Conservation (phyloP, 257 asterid genomes). For the Fraxinus anomala region DNA sequence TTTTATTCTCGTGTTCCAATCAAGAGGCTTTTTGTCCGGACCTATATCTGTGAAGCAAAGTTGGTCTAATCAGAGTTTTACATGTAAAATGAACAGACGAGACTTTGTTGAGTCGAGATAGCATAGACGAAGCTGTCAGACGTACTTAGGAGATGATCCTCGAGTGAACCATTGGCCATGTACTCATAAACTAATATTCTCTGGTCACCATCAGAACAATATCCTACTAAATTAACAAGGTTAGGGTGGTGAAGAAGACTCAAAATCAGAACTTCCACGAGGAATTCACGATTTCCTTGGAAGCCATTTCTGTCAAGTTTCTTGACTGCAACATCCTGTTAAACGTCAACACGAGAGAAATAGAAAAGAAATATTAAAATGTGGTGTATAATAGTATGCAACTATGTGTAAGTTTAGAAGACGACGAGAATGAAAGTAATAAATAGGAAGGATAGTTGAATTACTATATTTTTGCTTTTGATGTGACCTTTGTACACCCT, state of each 20-base stretch:
- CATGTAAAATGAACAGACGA: not conserved
- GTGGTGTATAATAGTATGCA: not conserved
- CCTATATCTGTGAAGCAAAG: conserved; percentile 39
- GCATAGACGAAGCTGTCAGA: not conserved
- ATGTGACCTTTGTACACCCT: conserved; percentile 62
- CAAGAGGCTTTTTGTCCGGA: conserved; percentile 51
- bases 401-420: too few relatives aligned
- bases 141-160: conserved; percentile 71
- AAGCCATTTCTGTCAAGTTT: conserved; percentile 75
- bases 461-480: conserved; percentile 42
- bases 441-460: not conserved
- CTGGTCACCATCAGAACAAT: conserved; percentile 77
- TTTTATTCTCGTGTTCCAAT: conserved; percentile 67
- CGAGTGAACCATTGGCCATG: conserved; percentile 68
- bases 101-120: not conserved
- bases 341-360: not conserved
- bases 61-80: conserved; percentile 4
- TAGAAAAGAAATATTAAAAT: not conserved
- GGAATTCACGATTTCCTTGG: conserved; percentile 77
- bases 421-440: not conserved
- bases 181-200: conserved; percentile 66
- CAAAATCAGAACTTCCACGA: conserved; percentile 76
- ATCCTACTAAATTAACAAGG: conserved; percentile 72
- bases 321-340: conserved; percentile 77
- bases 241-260: conserved; percentile 76